Evolutionary conservation across 768 basidiomycete species (phyloP).

Genomic region (Daedalea quercina): DNA sequence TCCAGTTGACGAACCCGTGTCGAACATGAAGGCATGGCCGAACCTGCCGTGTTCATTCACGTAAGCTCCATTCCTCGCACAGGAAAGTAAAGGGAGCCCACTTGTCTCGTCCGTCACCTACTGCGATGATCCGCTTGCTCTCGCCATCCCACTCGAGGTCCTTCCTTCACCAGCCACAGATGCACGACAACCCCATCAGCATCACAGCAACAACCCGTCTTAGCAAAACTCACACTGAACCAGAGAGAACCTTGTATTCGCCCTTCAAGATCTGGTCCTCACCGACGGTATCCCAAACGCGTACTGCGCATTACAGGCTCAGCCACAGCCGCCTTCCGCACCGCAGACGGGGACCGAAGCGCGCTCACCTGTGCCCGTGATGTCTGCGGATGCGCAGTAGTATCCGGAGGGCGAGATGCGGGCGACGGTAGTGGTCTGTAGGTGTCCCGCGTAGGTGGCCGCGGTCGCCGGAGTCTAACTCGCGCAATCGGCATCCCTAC

Average conservation of each 20-base stretch:
- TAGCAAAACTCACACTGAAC: conserved; percentile 49
- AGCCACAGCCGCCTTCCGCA: not conserved
- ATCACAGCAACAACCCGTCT: not conserved
- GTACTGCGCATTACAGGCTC: conserved; percentile 39
- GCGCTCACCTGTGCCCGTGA: conserved; percentile 64
- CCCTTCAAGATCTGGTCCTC: conserved; percentile 78
- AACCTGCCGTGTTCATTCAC: conserved; percentile 42
- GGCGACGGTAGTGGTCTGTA: conserved; percentile 81
- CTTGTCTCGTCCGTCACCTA: conserved; percentile 91
- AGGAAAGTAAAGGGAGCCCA: conserved; percentile 23
- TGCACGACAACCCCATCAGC: conserved; percentile 10
- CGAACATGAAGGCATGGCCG: conserved; percentile 78
- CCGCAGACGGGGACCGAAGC: not conserved
- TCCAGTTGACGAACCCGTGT: conserved; percentile 78
- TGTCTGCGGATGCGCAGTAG: conserved; percentile 91
- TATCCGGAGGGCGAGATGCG: conserved; percentile 90
- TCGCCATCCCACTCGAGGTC: conserved; percentile 97
- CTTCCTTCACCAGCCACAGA: conserved; percentile 43
- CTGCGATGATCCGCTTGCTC: conserved; percentile 91
- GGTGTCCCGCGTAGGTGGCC: conserved; percentile 70
- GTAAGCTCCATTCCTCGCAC: too few species aligned
- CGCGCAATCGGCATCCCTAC: not conserved
- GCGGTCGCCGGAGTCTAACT: conserved; percentile 58
- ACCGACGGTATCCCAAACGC: conserved; percentile 90
- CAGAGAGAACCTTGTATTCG: conserved; percentile 71